Conservation (phyloP, 495 filamentous ascomycete genomes). For the Apiosordaria backusii region DNA sequence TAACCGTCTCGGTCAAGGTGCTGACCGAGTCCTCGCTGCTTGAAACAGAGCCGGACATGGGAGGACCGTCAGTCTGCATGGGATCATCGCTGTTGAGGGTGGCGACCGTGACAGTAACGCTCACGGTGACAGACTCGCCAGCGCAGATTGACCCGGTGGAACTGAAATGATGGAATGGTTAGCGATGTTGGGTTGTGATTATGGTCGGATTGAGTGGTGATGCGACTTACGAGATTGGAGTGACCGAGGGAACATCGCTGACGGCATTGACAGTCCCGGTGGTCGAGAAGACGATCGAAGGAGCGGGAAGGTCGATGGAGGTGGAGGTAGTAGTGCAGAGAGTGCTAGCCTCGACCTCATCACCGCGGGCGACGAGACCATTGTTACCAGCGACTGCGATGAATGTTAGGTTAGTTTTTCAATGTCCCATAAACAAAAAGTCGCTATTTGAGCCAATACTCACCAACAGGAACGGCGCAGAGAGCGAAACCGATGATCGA, state of each 20-base stretch:
- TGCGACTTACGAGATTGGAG: background rate
- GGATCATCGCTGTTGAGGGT: background rate
- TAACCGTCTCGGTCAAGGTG: conserved; percentile 2
- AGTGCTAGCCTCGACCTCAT: background rate
- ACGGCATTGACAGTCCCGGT: background rate
- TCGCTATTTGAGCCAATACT: background rate
- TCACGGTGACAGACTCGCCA: conserved; percentile 3
- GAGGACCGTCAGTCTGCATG: background rate
- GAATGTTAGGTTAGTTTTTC: background rate
- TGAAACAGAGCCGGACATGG: background rate
- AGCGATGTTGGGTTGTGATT: background rate
- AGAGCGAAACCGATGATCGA: background rate
- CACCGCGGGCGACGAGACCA: background rate
- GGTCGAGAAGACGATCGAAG: background rate
- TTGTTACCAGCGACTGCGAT: background rate
- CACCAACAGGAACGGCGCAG: background rate
- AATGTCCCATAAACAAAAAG: background rate
- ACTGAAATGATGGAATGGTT: background rate
- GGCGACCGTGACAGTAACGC: conserved; percentile 14
- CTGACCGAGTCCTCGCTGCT: background rate
- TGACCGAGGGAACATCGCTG: background rate
- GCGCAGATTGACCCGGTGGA: background rate
- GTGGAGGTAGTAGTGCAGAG: background rate
- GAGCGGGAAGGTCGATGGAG: background rate
- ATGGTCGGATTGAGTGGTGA: background rate